Evolutionary conservation across 2,329 filamentous ascomycete genomes (phyloP).

Genomic region (Colletotrichum zoysiae): DNA sequence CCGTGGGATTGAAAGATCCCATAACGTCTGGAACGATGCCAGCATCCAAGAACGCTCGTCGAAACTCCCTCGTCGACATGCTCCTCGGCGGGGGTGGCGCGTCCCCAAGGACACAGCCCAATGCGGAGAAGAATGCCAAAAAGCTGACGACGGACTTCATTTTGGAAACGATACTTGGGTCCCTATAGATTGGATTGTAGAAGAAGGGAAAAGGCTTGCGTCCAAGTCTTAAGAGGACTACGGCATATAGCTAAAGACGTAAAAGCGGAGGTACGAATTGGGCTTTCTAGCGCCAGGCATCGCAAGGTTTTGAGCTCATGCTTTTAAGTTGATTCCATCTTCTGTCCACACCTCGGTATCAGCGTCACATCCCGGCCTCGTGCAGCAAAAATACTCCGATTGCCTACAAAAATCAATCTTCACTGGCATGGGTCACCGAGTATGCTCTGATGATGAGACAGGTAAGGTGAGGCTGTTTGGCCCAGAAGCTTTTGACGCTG

Average conservation of each 20-base stretch:
- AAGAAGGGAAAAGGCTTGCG: not conserved
- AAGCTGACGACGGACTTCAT: conserved; percentile 30
- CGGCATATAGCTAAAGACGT: no score
- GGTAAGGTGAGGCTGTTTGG: conserved; percentile 24
- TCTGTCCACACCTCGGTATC: not conserved
- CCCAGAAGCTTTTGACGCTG: conserved; percentile 1
- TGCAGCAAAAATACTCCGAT: not conserved
- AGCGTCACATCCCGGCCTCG: conserved; percentile 10
- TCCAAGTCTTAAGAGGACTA: conserved; percentile 1
- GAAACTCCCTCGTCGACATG: conserved; percentile 46
- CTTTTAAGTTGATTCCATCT: conserved; percentile 17
- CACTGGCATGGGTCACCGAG: not conserved
- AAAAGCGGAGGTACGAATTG: not conserved
- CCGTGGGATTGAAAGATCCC: conserved; percentile 46
- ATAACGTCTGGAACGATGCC: conserved; percentile 49
- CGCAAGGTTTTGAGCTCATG: not conserved
- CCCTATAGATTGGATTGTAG: rapidly evolving
- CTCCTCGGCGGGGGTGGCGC: conserved; percentile 34
- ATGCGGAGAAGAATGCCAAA: conserved; percentile 15
- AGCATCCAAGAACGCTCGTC: conserved; percentile 45
- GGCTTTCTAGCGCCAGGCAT: not conserved
- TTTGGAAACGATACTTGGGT: not conserved
- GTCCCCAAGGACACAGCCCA: conserved; percentile 22
- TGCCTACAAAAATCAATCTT: not conserved
- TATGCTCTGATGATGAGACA: conserved; percentile 36